phyloP scores from a whole-genome alignment of 306 rosid species.

The Delonix regia region DNA sequence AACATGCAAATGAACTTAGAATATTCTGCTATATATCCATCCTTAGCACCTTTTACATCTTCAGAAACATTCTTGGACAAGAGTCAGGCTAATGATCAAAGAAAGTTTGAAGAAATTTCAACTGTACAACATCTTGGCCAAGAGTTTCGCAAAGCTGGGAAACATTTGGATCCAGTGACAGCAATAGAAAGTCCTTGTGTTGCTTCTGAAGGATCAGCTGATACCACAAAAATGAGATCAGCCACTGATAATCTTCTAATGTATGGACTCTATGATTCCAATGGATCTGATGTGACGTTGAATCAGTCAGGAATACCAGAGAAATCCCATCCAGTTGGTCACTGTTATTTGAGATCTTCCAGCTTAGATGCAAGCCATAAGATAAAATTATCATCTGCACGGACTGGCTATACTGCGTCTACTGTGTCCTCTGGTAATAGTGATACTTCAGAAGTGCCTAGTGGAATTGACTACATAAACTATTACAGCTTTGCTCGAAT shows the following conservation, averaged over 20 bases:
- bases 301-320: constrained; percentile 50
- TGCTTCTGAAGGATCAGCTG: constrained; percentile 64
- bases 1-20: constrained; percentile 38
- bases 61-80: constrained; percentile 48
- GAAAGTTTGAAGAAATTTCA: constrained; percentile 48
- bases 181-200: constrained; percentile 54
- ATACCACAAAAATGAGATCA: constrained; percentile 48
- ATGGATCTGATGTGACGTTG: constrained; percentile 43
- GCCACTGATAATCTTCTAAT: constrained; percentile 42
- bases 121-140: constrained; percentile 37
- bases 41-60: constrained; percentile 41
- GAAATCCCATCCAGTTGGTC: constrained; percentile 41
- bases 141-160: constrained; percentile 48
- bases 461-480: constrained; percentile 60
- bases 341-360: constrained; percentile 49
- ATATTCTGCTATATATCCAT: constrained; percentile 37
- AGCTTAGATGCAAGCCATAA: constrained; percentile 48
- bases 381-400: constrained; percentile 42
- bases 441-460: constrained; percentile 38
- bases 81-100: constrained; percentile 44
- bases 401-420: constrained; percentile 36
- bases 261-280: constrained; percentile 39
- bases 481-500: constrained; percentile 74
- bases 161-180: constrained; percentile 44
- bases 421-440: constrained; percentile 36